These are phyloP conservation scores for Eucalyptus dawsonii DNA, from an alignment of 345 rosid species.

Conservation along the genomic window DNA sequence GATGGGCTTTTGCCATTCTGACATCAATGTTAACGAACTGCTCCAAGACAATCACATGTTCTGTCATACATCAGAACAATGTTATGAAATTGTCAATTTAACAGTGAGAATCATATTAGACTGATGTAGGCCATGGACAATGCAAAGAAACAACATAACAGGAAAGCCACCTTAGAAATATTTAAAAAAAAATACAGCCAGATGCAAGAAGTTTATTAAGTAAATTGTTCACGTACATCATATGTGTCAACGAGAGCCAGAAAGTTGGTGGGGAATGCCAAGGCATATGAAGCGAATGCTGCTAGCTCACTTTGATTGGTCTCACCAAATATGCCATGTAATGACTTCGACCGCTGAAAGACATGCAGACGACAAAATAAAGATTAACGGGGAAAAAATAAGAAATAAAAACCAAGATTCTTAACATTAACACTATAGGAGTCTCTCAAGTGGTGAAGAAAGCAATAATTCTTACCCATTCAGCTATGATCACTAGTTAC, in stretches of 20 bases:
- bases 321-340: conserved; percentile 49
- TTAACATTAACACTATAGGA: background rate
- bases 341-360: conserved; percentile 51
- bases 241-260: conserved; percentile 92
- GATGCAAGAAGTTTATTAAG: background rate
- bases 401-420: background rate
- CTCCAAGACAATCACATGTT: background rate
- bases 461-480: background rate
- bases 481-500: background rate
- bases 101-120: background rate
- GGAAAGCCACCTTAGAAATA: background rate
- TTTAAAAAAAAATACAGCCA: background rate
- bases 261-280: conserved; percentile 80
- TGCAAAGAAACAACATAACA: background rate
- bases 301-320: conserved; percentile 95
- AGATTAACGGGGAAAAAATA: background rate
- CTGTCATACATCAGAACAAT: background rate
- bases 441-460: background rate
- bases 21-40: background rate
- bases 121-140: background rate
- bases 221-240: conserved; percentile 45
- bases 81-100: background rate
- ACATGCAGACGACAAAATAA: background rate
- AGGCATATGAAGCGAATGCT: conserved; percentile 83
- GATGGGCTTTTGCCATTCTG: background rate